Evolutionary conservation across 2,329 filamentous ascomycete species (phyloP).

Genomic region (Leptographium wingfieldii): DNA sequence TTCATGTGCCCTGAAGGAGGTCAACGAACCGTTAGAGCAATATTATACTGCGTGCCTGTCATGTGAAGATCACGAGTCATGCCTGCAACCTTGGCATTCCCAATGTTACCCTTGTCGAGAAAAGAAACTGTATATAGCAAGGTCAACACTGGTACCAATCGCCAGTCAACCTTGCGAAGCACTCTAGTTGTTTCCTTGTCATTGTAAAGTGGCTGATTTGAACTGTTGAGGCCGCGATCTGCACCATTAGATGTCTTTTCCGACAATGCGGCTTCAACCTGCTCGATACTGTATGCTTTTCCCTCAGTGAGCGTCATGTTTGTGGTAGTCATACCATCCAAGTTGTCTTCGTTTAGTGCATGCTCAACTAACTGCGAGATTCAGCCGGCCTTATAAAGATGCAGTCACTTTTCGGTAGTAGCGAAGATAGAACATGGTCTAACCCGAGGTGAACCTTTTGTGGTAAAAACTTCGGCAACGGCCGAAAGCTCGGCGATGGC

Average conservation of each 20-base stretch:
- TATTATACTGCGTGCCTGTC: conserved; percentile 57
- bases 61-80: conserved; percentile 42
- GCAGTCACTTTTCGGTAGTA: too few relatives aligned
- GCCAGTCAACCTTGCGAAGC: not conserved
- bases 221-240: not conserved
- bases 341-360: not conserved
- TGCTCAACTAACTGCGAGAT: too few relatives aligned
- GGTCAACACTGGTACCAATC: not conserved
- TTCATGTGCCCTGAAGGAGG: conserved; percentile 30
- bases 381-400: not conserved
- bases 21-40: conserved; percentile 14
- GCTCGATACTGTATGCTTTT: not conserved
- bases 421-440: not conserved
- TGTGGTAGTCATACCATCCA: not conserved
- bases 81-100: conserved; percentile 54
- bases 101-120: conserved; percentile 11
- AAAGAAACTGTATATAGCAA: not conserved
- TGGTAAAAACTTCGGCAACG: not conserved
- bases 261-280: not conserved
- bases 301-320: not conserved
- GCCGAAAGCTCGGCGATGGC: not conserved
- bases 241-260: not conserved
- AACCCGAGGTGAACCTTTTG: not conserved
- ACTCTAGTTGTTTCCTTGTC: not conserved
- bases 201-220: not conserved